Evolutionary conservation across 495 filamentous ascomycete genomes (phyloP).

Genomic region (Aspergillus conjunctus): DNA sequence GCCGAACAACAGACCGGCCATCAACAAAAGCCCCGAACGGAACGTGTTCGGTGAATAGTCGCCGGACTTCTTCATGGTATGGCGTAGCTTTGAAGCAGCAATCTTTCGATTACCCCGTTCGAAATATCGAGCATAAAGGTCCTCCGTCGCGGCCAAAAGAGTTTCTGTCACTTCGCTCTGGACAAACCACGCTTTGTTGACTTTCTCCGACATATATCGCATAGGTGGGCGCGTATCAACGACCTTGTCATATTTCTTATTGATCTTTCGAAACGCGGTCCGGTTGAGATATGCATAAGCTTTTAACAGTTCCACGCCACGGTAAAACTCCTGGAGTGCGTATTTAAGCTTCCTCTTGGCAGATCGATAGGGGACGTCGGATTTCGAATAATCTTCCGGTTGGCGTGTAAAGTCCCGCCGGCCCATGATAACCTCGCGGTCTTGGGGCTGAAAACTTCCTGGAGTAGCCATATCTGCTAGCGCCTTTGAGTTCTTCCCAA

Average conservation of each 20-base stretch:
- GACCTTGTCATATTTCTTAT: slow-evolving; percentile 97
- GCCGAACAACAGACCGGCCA: slow-evolving; percentile 70
- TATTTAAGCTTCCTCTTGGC: slow-evolving; percentile 90
- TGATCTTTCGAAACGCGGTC: slow-evolving; percentile 94
- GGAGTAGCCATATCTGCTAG: slow-evolving; percentile 56
- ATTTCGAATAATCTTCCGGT: slow-evolving; percentile 40
- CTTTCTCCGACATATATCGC: slow-evolving; percentile 88
- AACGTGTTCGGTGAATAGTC: slow-evolving; percentile 77
- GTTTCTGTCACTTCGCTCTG: slow-evolving; percentile 78
- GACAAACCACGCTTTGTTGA: slow-evolving; percentile 89
- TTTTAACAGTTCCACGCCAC: slow-evolving; percentile 87
- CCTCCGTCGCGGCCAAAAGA: slow-evolving; percentile 76
- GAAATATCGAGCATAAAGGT: slow-evolving; percentile 91
- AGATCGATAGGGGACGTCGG: slow-evolving; percentile 73
- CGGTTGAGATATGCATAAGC: slow-evolving; percentile 86
- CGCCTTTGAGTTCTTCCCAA: slow-evolving; percentile 61
- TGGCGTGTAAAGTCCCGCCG: slow-evolving; percentile 68
- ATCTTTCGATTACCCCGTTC: slow-evolving; percentile 89
- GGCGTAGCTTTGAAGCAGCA: slow-evolving; percentile 80
- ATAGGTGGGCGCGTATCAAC: slow-evolving; percentile 73
- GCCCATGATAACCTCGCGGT: slow-evolving; percentile 32
- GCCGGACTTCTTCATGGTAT: slow-evolving; percentile 59
- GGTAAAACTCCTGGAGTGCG: slow-evolving; percentile 89
- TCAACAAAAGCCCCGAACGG: slow-evolving; percentile 77
- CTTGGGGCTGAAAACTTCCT: slow-evolving; percentile 32